Conservation (phyloP, 1,284 basidiomycete species). For the Cryptococcus floricola region DNA sequence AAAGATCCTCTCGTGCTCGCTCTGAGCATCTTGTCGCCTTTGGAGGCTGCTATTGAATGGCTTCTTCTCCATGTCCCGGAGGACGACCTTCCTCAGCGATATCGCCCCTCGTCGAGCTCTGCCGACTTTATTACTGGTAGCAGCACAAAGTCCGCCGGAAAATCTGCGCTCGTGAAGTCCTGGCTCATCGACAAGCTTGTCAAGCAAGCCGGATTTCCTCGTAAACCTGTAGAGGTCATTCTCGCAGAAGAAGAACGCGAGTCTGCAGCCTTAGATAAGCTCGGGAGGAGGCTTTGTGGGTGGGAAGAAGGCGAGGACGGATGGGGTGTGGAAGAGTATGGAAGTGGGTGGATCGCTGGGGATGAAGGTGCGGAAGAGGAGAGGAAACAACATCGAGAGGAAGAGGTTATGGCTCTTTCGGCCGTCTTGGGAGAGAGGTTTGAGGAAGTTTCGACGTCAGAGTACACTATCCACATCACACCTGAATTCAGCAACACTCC, state of each 20-base stretch:
- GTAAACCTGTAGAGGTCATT: conserved; percentile 59
- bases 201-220: conserved; percentile 80
- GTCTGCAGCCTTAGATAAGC: conserved; percentile 44
- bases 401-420: conserved; percentile 64
- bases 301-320: conserved; percentile 47
- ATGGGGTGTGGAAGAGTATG: conserved; percentile 51
- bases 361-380: conserved; percentile 54
- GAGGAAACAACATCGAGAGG: conserved; percentile 60
- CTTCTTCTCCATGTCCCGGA: conserved; percentile 55
- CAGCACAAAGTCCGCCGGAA: conserved; percentile 55
- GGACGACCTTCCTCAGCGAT: conserved; percentile 54
- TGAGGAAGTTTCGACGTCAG: conserved; percentile 43
- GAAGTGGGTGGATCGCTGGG: conserved; percentile 51
- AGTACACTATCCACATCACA: conserved; percentile 59
- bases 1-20: conserved; percentile 47
- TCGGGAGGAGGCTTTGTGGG: conserved; percentile 48
- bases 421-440: conserved; percentile 54
- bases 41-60: conserved; percentile 54
- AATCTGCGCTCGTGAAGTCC: conserved; percentile 63
- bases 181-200: conserved; percentile 81
- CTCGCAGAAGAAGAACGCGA: conserved; percentile 29
- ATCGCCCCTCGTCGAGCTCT: conserved; percentile 68
- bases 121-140: conserved; percentile 55
- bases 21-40: conserved; percentile 53
- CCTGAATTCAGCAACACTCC: conserved; percentile 52